A percentile compares a stretch with the other conserved stretches of the same genome.
These are phyloP conservation scores for Phyllosticta capitalensis DNA, from an alignment of 2,329 filamentous ascomycete genomes.

Conservation along the genomic window DNA sequence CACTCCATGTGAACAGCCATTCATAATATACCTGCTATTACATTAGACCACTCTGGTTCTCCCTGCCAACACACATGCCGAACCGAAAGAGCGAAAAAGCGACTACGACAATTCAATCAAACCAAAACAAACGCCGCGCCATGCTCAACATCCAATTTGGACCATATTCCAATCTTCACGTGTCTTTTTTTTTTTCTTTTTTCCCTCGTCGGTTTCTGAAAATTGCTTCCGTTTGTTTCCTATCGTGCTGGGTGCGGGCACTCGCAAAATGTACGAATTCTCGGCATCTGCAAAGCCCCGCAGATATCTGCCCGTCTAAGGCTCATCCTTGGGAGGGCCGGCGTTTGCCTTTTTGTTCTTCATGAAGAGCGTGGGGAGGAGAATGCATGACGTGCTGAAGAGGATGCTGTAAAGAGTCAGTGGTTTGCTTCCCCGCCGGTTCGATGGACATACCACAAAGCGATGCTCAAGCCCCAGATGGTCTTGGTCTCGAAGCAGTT, in stretches of 20 bases:
- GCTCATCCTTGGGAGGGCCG: slow-evolving; percentile 20
- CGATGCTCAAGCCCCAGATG: slow-evolving; percentile 78
- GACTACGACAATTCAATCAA: not conserved
- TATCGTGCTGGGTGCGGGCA: not conserved
- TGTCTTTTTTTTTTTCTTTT: not conserved
- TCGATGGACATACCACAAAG: slow-evolving; percentile 50
- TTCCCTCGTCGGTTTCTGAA: not conserved
- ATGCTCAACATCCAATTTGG: not conserved
- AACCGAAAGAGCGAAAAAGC: not conserved
- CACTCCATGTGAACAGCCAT: not conserved
- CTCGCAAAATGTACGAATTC: not conserved
- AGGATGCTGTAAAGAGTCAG: slow-evolving; percentile 26
- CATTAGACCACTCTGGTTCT: not conserved
- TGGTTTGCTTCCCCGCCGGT: slow-evolving; percentile 13
- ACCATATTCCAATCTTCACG: not conserved
- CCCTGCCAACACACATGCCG: not conserved
- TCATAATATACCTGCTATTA: not conserved
- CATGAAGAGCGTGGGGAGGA: slow-evolving; percentile 40
- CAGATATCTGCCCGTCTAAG: not conserved
- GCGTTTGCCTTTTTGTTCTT: slow-evolving; percentile 39
- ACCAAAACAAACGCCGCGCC: not conserved
- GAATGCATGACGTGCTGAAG: slow-evolving; percentile 35
- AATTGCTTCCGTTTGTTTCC: not conserved
- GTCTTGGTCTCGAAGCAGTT: slow-evolving; percentile 80
- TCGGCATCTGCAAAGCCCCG: not conserved